These are phyloP conservation scores for Thalassia testudinum DNA, from an alignment of 116 monocot species.

Conservation along the genomic window DNA sequence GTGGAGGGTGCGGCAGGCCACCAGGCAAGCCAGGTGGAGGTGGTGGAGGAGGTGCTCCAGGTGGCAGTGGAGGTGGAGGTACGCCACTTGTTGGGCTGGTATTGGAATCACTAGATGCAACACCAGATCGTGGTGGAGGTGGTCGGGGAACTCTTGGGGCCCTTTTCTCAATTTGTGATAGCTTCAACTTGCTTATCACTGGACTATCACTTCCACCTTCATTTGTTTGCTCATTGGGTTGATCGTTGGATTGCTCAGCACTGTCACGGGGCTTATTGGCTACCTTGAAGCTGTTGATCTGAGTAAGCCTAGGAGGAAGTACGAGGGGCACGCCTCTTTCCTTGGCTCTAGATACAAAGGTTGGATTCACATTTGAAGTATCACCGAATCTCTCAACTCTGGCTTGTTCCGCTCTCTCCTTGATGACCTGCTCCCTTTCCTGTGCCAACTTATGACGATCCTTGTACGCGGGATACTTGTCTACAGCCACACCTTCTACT, in stretches of 20 bases:
- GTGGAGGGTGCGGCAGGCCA: background rate
- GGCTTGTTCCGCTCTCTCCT: constrained; percentile 78
- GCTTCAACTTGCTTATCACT: constrained; percentile 59
- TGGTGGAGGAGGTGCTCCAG: constrained; percentile 45
- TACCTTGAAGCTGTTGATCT: constrained; percentile 40
- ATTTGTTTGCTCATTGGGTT: constrained; percentile 15
- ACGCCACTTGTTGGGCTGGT: constrained; percentile 11
- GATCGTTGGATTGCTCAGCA: background rate
- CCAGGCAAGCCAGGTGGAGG: constrained; percentile 32
- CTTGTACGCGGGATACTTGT: constrained; percentile 85
- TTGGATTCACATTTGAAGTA: constrained; percentile 6
- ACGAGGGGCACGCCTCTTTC: constrained; percentile 18
- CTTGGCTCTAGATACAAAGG: constrained; percentile 13
- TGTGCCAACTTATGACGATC: constrained; percentile 80
- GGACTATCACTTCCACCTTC: constrained; percentile 18
- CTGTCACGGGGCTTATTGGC: background rate
- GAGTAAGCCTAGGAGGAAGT: constrained; percentile 41
- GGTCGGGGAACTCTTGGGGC: constrained; percentile 63
- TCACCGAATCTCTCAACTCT: constrained; percentile 53
- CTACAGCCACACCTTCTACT: constrained; percentile 63
- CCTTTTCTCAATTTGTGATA: constrained; percentile 75
- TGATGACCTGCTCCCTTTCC: constrained; percentile 74
- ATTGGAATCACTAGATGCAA: constrained; percentile 2
- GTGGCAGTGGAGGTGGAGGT: constrained; percentile 32
- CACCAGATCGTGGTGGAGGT: constrained; percentile 36